Base-by-base conservation (phyloP, 1,284 basidiomycete genomes). In the Boletus semigastroideus region DNA sequence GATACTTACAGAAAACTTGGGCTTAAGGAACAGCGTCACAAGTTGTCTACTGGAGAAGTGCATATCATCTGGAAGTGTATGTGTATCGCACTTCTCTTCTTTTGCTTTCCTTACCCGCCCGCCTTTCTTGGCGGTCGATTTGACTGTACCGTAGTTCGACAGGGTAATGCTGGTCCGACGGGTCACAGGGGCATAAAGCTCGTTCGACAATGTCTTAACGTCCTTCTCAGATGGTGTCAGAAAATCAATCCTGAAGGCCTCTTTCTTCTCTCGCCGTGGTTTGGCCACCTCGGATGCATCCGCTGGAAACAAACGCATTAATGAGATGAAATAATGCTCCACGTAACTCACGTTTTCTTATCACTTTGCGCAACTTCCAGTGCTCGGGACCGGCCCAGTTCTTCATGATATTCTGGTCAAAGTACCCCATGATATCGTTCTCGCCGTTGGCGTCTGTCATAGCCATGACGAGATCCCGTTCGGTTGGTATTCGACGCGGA, bases 321-420 rank as follows among this genome's bases (percentile, higher is more conserved):
- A 45, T 51, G 36, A 40, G 44, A 27, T 47, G 42, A 42, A 51
- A 53, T 19, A 1, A 52, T 1, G 27, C 31, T 19, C 17, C 19
- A 28, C 2, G 36, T 14, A 34, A 72, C 83, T 71, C 59, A 94
- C 92, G 79, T 74, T 82, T 83, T 50, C 86, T 79, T 42, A 92
- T 78, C 28, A 84, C 78, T 64, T 86, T 89, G 51, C 87, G 75
- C 61, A 98, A 71, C 69, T 97, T 98, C 96, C 96, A 99, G 69
- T 99, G 97, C 69, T 98, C 94, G 11, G 96, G 96, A 5, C 97
- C 96, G 4, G 97, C 96, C 96, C 96, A 99, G 62, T 94, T 96
- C 78, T 93, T 97, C 65, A 88, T 78, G 65, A 94, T 82, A 36
- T 82, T 86, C 61, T 88, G 82, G 70, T 99, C 95, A 68, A 99